Base-by-base conservation (phyloP, 2,329 filamentous ascomycete genomes). In the Fusarium sp. region DNA sequence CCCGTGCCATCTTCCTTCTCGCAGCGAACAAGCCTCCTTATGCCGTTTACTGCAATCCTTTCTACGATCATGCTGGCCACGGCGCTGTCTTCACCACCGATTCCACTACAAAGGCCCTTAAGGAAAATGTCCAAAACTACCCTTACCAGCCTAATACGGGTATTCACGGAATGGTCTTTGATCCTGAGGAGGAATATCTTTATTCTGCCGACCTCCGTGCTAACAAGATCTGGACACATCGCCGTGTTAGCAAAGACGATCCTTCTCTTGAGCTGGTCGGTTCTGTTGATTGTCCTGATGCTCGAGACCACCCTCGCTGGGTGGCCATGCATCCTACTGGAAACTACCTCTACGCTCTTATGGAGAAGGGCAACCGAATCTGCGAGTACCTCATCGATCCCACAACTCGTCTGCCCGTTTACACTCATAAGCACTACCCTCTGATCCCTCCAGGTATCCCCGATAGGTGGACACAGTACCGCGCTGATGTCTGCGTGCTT, bases 281-380 rank as follows among this genome's bases (percentile, higher is more conserved):
- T 75, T 90, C 88, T 79, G 87, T 95, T 39, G 89, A 92, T 71
- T 94, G 94, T 35, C 93, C 94, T 0, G 87, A 88, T 51, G 83
- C 89, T 6, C 87, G 87, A 69, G 94, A 97, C 82, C 94, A 96
- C 81, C 94, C 94, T 22, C 90, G 94, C 78, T 97, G 94, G 94
- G 93, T 97, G 20, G 94, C 94, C 76, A 92, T 97, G 80, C 93
- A 96, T 81, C 92, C 92, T 6, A 89, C 89, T 3, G 94, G 93
- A 26, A 89, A 91, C 66, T 95, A 94, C 82, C 87, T 97, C 64
- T 97, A 97, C 83, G 94, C 90, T 13, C 87, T 97, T 76, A 97
- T 96, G 93, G 94, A 97, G 83, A 92, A 91, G n/a, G 94, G 94
- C 62, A 97, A 97, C 84, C 87, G 92, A 58, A 84, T 97, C 64